Base-by-base conservation (phyloP, 495 filamentous ascomycete genomes). In the Umbilicaria muhlenbergii region DNA sequence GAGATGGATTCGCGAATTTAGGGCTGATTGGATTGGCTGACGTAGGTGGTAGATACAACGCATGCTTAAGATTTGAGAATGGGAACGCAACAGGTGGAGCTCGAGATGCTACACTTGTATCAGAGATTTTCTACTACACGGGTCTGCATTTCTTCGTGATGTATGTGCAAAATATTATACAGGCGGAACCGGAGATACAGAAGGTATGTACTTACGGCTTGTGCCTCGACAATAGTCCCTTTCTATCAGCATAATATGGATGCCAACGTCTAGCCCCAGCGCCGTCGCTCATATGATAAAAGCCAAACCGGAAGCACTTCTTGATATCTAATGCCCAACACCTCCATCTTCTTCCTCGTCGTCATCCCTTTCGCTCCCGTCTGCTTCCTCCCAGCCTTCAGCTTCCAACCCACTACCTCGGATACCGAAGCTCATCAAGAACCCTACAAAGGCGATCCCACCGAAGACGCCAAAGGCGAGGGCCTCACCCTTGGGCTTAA, bases 381-480 rank as follows among this genome's bases (percentile, higher is more conserved):
- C 69, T 0, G 81, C 69, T 12, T 71, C 75, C 14, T 66, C 65
- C 57, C 77, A 74, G 2, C 67, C 78, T 5, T 79, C 73, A 1
- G 74, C 73, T 53, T 82, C 78, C 11, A 82, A 66, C 5, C 61
- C 61, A 14, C 63, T 61, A 15, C 68, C 77, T 2, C 71, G 65
- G 41, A 94, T 84, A 1, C 79, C 71, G 39, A 84, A 76, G 38
- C 81, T 86, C 33, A 86, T 61, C 11, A 85, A 41, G 59, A 86
- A 87, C 0, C 88, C 88, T 6, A 83, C 39, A 21, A 87, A 78
- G 0, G 83, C 69, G 5, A 93, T 62, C 2, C 77, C 85, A 0
- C 76, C 85, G 52, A 95, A 94, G 5, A 88, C 59, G 1, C 84
- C 80, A 67, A 91, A 95, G 3, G 82, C 74, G 14, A 94, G 59